Evolutionary conservation across 208 protist species (phyloP), one percentile per base, ranked within the genome.

Genomic region (Novymonas esmeraldas): DNA sequence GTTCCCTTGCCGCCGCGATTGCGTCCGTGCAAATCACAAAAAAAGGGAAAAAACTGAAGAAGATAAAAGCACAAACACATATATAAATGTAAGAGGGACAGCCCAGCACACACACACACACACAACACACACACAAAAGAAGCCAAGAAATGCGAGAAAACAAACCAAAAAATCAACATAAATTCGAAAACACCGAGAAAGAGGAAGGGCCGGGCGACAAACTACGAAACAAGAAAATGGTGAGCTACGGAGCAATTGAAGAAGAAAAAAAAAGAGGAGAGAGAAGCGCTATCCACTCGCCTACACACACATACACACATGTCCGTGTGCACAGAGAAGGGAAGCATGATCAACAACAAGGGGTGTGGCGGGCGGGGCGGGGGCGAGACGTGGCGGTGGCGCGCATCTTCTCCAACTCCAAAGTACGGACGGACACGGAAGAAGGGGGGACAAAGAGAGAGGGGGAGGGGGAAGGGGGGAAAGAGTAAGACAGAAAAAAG

Each of bases 381-480:
- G n/a, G n/a, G n/a, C n/a, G n/a, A n/a, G n/a, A n/a, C n/a, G n/a
- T n/a, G n/a, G n/a, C n/a, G n/a, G n/a, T n/a, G n/a, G n/a, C n/a
- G n/a, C n/a, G n/a, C n/a, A n/a, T n/a, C n/a, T n/a, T n/a, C n/a
- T n/a, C n/a, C n/a, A n/a, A n/a, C n/a, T n/a, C n/a, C n/a, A 13
- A 14, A n/a, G 46, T 33, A 52, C 10, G 31, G 18, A 14, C 20
- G 31, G 31, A 33, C 6, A 46, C 7, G 39, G 83, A 76, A 54
- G 85, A 81, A n/a, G n/a, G 52, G 70, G 10, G 56, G 26, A 38
- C 74, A 79, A 24, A 78, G 78, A 45, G 77, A 62, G 60, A 81
- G 71, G 57, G 82, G 38, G 28, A 85, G 69, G 24, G 75, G 70
- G 36, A 62, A 71, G 54, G 80, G 82, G 44, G 85, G 41, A 70